Evolutionary conservation across 2,329 filamentous ascomycete species (phyloP), one percentile per base, ranked within the genome.

Genomic region (Alternaria sp.): DNA sequence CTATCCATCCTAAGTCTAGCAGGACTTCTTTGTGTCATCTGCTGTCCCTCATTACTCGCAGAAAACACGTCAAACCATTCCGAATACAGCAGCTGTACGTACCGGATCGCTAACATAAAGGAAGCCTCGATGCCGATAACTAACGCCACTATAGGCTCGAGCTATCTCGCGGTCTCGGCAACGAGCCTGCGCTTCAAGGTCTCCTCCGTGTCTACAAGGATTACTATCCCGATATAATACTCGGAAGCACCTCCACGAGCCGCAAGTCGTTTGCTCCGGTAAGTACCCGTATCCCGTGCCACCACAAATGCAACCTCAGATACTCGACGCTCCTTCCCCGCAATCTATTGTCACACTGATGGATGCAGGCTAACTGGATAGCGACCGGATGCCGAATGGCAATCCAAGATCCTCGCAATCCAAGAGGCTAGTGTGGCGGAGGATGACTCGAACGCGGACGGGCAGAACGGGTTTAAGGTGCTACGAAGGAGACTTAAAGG

Each of bases 201-300:
- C 81, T 96, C 17, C 80, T 96, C 49, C 86, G 90, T 54, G 87
- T 94, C n/a, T 96, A 89, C 80, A 95, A 95, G 73, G 92, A 94
- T 73, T 96, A 94, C 76, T 96, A 94, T 70, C 92, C 92, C 0
- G 92, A 96, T 73, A 91, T 96, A 54, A 91, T 96, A 58, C 85
- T 94, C 13, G 90, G 89, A 23, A 89, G 90, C 63, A 81, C 85
- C 4, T 84, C 86, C 29, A 73, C 69, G 37, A 77, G 66, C 67
- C 72, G 74, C 42, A 72, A 74, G 33, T 78, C 77, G 21, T 75
- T 77, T 54, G 71, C 76, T 63, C 73, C 73, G 37, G 76, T 79
- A 53, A 68, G 77, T 73, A 50, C 31, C 60, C 81, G 54, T 54
- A 42, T 61, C 29, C 55, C 31, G 62, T 68, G 54, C 56, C 33